Evolutionary conservation across 2,329 filamentous ascomycete genomes (phyloP).

Genomic region (Xylaria sp.): DNA sequence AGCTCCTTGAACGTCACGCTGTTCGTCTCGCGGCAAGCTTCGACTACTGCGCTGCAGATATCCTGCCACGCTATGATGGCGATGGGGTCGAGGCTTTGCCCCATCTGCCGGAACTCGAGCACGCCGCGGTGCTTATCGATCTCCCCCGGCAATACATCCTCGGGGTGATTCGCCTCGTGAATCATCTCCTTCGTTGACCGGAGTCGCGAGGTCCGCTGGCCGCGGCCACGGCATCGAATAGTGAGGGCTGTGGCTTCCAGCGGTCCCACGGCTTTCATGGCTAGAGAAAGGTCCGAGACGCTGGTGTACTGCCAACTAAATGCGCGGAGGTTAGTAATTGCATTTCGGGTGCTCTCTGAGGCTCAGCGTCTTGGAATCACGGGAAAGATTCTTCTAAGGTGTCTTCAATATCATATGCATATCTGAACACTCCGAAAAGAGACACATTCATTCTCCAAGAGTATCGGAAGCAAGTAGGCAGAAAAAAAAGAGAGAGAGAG

Average conservation of each 20-base stretch:
- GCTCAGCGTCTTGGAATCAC: not conserved
- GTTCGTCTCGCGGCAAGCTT: constrained; percentile 2
- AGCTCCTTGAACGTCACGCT: not conserved
- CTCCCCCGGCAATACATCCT: not conserved
- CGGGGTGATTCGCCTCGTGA: not conserved
- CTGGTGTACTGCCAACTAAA: constrained; percentile 29
- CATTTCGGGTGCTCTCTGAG: not conserved
- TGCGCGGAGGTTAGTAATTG: not conserved
- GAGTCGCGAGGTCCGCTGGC: constrained; percentile 4
- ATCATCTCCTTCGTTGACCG: not conserved
- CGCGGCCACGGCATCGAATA: constrained; percentile 28
- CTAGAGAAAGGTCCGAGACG: constrained; percentile 21
- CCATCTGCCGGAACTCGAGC: constrained; percentile 41
- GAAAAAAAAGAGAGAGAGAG: too few species aligned
- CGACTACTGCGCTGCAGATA: constrained; percentile 15
- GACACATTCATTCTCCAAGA: not conserved
- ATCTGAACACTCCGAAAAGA: not conserved
- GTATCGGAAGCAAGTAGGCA: not conserved
- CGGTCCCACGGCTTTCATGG: constrained; percentile 3
- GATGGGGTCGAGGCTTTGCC: constrained; percentile 19
- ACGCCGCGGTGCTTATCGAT: constrained; percentile 37
- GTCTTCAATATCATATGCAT: not conserved
- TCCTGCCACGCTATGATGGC: constrained; percentile 27
- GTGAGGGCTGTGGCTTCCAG: constrained; percentile 2
- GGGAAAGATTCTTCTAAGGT: not conserved